phyloP scores from a whole-genome alignment of 441 rosid genomes.

The Cnidoscolus chayamansa region DNA sequence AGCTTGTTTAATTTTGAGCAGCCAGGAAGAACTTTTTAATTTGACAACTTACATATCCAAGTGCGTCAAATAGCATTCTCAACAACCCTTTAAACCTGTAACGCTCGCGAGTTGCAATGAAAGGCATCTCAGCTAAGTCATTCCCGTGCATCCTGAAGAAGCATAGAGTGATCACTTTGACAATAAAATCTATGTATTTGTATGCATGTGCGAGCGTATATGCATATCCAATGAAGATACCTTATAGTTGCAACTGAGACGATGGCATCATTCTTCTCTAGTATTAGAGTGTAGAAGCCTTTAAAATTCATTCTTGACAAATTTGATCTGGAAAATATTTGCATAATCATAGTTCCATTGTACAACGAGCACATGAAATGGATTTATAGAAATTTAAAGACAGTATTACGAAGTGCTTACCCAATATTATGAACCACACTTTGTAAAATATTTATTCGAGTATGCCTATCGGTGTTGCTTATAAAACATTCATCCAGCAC shows the following conservation, averaged over 20 bases:
- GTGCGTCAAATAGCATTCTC: neutral
- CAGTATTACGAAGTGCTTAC: conserved; percentile 17
- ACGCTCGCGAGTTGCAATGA: conserved; percentile 21
- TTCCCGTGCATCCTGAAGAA: conserved; percentile 31
- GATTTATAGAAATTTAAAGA: neutral
- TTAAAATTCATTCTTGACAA: conserved; percentile 28
- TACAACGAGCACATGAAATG: no score
- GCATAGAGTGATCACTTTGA: neutral
- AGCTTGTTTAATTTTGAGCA: no score
- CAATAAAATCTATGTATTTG: neutral
- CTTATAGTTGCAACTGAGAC: conserved; percentile 35
- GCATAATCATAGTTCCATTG: no score
- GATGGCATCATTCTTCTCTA: conserved; percentile 33
- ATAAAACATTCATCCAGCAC: conserved; percentile 24
- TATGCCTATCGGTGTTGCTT: conserved; percentile 13
- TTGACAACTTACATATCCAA: conserved; percentile 24
- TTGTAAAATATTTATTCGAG: conserved; percentile 12
- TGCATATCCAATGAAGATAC: conserved; percentile 3
- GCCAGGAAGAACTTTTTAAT: neutral
- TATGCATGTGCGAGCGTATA: neutral
- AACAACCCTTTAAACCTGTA: conserved; percentile 24
- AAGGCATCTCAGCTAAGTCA: conserved; percentile 40
- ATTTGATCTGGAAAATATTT: conserved; percentile 27
- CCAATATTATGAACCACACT: conserved; percentile 22
- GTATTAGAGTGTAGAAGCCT: conserved; percentile 31